Evolutionary conservation across 2,329 filamentous ascomycete species (phyloP).

Genomic region (Fusarium sp.): DNA sequence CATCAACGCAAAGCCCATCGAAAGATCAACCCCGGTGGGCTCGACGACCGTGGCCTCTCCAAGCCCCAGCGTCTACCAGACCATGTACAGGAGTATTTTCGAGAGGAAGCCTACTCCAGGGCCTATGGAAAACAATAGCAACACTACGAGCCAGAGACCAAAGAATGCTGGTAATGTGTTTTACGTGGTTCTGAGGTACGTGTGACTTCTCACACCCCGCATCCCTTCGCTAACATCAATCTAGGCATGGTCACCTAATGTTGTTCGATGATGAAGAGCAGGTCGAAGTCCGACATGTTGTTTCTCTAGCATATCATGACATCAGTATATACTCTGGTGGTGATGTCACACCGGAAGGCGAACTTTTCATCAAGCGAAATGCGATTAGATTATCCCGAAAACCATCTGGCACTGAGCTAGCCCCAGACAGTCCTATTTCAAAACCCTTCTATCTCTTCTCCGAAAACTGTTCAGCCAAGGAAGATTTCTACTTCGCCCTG

Average conservation of each 20-base stretch:
- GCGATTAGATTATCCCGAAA: constrained; percentile 83
- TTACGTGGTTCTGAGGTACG: constrained; percentile 82
- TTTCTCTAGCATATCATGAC: constrained; percentile 88
- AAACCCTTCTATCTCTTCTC: constrained; percentile 95
- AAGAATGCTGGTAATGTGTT: constrained; percentile 87
- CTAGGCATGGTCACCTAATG: constrained; percentile 93
- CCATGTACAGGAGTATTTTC: constrained; percentile 97
- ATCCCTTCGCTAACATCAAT: constrained; percentile 18
- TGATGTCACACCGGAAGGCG: constrained; percentile 83
- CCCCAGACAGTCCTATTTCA: constrained; percentile 67
- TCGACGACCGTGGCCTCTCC: constrained; percentile 78
- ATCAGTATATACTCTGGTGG: constrained; percentile 87
- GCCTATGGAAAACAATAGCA: constrained; percentile 61
- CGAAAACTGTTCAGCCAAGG: constrained; percentile 94
- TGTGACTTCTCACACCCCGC: constrained; percentile 5
- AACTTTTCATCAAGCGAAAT: constrained; percentile 95
- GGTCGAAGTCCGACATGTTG: constrained; percentile 94
- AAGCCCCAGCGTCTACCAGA: constrained; percentile 95
- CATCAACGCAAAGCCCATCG: constrained; percentile 91
- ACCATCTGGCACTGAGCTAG: constrained; percentile 62
- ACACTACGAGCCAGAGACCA: constrained; percentile 62
- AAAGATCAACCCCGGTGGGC: constrained; percentile 83
- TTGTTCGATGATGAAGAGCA: constrained; percentile 96
- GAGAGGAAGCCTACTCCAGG: constrained; percentile 73
- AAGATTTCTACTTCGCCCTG: constrained; percentile 97